phyloP scores from a whole-genome alignment of 2,329 filamentous ascomycete species.

The Pseudogymnoascus sp. region DNA sequence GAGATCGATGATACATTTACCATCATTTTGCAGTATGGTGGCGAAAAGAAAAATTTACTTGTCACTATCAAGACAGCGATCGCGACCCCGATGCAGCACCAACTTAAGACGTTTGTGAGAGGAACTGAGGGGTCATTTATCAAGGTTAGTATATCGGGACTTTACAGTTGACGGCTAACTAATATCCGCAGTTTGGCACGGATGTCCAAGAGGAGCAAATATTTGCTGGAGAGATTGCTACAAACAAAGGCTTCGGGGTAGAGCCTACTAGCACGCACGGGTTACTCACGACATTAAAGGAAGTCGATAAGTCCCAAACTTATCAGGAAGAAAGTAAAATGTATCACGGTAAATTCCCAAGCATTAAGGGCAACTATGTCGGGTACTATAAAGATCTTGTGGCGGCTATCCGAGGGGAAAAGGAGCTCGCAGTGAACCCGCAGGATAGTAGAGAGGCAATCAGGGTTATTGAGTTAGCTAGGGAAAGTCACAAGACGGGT shows the following conservation, averaged over 20 bases:
- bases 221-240: constrained; percentile 25
- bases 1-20: constrained; percentile 30
- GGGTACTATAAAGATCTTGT: constrained; percentile 36
- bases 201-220: constrained; percentile 31
- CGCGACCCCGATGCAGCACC: constrained; percentile 24
- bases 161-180: constrained; percentile 12
- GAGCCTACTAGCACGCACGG: constrained; percentile 32
- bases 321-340: constrained; percentile 26
- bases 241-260: constrained; percentile 27
- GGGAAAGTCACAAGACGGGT: constrained; percentile 31
- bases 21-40: constrained; percentile 30
- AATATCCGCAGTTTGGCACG: constrained; percentile 18
- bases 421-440: constrained; percentile 33
- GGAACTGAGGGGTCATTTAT: constrained; percentile 31
- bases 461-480: constrained; percentile 34
- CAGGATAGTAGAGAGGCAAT: constrained; percentile 33
- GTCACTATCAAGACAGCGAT: constrained; percentile 30
- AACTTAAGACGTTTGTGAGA: constrained; percentile 28
- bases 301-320: constrained; percentile 30
- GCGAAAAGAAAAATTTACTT: constrained; percentile 26
- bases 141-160: constrained; percentile 24
- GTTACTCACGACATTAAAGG: constrained; percentile 31
- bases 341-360: constrained; percentile 33
- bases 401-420: constrained; percentile 32
- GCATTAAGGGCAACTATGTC: constrained; percentile 32